Evolutionary conservation across 768 basidiomycete genomes (phyloP).

Genomic region (Erythrobasidium yunnanense): DNA sequence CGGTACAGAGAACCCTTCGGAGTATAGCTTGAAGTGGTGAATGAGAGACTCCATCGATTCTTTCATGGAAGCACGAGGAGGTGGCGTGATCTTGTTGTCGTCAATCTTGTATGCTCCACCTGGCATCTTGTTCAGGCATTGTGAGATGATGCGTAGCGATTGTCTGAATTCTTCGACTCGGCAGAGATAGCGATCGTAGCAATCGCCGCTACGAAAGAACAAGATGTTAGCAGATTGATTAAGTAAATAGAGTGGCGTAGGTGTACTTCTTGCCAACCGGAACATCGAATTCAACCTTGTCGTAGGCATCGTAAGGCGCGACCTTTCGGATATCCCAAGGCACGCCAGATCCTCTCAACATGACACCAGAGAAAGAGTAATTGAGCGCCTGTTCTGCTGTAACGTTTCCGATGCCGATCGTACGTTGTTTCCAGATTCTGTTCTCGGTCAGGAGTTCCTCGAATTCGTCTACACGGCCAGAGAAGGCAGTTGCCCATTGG

Average conservation of each 20-base stretch:
- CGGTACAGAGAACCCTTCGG: conserved; percentile 92
- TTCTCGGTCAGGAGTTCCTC: conserved; percentile 97
- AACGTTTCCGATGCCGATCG: conserved; percentile 76
- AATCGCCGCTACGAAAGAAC: conserved; percentile 54
- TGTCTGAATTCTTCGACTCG: conserved; percentile 98
- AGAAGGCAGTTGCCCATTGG: conserved; percentile 94
- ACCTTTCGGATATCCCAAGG: conserved; percentile 86
- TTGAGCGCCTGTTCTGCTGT: conserved; percentile 84
- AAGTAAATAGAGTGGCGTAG: background rate
- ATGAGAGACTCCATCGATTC: conserved; percentile 78
- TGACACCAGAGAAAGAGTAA: conserved; percentile 90
- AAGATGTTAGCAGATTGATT: background rate
- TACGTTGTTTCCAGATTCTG: conserved; percentile 95
- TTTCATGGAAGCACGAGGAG: conserved; percentile 95
- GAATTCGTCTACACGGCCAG: conserved; percentile 81
- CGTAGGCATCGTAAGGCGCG: conserved; percentile 90
- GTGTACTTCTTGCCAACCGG: conserved; percentile 73
- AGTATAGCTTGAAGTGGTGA: conserved; percentile 87
- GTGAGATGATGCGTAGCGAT: conserved; percentile 66
- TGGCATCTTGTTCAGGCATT: conserved; percentile 97
- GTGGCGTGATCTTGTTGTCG: conserved; percentile 93
- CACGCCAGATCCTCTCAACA: conserved; percentile 86
- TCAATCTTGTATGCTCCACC: conserved; percentile 84
- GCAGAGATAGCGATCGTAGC: conserved; percentile 94
- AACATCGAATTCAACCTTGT: conserved; percentile 92